A percentile compares a stretch with the other conserved stretches of the same genome.
Conservation (phyloP, 2,329 filamentous ascomycete species). For the Knoxdaviesia proteae region DNA sequence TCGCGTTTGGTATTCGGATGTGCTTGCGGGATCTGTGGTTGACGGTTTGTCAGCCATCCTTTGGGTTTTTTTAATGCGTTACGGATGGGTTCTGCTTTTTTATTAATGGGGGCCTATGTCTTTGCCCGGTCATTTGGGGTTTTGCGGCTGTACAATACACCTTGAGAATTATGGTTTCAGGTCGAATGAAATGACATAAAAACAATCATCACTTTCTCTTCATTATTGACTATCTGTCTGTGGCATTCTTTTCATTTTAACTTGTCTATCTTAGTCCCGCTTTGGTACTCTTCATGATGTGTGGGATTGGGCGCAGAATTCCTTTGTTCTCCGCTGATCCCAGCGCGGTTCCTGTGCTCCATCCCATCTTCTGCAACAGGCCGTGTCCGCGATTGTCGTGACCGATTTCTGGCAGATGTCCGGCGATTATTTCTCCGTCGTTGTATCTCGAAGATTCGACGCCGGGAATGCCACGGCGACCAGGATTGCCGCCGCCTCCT, state of each 20-base stretch:
- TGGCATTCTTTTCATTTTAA: background rate
- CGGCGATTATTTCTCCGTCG: constrained; percentile 79
- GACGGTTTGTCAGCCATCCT: constrained; percentile 29
- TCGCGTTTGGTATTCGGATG: constrained; percentile 27
- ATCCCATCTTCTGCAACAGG: constrained; percentile 95
- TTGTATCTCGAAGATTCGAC: constrained; percentile 7
- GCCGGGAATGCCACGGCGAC: constrained; percentile 15
- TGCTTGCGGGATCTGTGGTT: constrained; percentile 27
- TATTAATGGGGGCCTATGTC: constrained; percentile 39
- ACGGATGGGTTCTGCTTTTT: constrained; percentile 35
- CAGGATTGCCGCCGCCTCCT: constrained; percentile 4
- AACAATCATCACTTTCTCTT: constrained; percentile 14
- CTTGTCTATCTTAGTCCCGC: constrained; percentile 49
- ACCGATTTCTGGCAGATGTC: constrained; percentile 64
- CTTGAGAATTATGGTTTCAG: constrained; percentile 39
- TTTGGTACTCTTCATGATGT: constrained; percentile 71
- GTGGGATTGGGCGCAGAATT: constrained; percentile 65
- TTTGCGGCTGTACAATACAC: constrained; percentile 52
- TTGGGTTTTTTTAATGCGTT: constrained; percentile 51
- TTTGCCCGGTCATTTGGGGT: constrained; percentile 43
- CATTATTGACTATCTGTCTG: constrained; percentile 2
- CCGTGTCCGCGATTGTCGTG: constrained; percentile 63
- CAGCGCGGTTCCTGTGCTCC: constrained; percentile 68
- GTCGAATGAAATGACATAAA: constrained; percentile 41
- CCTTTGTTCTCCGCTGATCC: constrained; percentile 71